Conservation (phyloP, 1,139 yeast species). For the Trichomonascaceae sp. region DNA sequence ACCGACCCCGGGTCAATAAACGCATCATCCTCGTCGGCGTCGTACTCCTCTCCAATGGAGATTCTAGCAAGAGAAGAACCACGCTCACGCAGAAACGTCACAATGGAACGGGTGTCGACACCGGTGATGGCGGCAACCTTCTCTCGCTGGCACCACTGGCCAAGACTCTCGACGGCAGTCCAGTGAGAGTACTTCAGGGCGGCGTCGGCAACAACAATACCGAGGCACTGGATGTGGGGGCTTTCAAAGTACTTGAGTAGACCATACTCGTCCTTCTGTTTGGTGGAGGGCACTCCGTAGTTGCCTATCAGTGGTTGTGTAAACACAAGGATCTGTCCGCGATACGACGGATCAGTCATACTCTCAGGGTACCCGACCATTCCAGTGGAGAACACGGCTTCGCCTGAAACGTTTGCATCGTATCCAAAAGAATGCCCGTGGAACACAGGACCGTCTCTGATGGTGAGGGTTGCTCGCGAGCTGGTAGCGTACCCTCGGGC, state of each 20-base stretch:
- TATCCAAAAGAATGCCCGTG: conserved; percentile 94
- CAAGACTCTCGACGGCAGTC: conserved; percentile 95
- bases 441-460: conserved; percentile 88
- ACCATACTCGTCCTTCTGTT: conserved; percentile 67
- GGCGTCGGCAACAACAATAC: conserved; percentile 90
- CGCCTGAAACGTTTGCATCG: conserved; percentile 81
- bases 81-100: conserved; percentile 82
- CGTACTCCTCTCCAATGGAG: conserved; percentile 80
- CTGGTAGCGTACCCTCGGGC: conserved; percentile 6
- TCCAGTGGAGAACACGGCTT: conserved; percentile 95
- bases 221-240: conserved; percentile 83
- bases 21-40: conserved; percentile 84
- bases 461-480: conserved; percentile 63
- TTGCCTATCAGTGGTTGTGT: conserved; percentile 96
- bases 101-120: conserved; percentile 91
- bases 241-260: conserved; percentile 84
- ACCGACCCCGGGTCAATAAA: conserved; percentile 86
- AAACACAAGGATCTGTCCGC: conserved; percentile 90
- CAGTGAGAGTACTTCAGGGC: conserved; percentile 94
- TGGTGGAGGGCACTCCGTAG: conserved; percentile 90
- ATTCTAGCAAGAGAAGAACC: conserved; percentile 90
- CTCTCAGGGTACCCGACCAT: conserved; percentile 97
- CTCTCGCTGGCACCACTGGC: conserved; percentile 92
- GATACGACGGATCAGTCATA: conserved; percentile 96
- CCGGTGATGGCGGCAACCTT: conserved; percentile 96